phyloP scores from a whole-genome alignment of 2,329 filamentous ascomycete species.

The Arachnomyces sp. region DNA sequence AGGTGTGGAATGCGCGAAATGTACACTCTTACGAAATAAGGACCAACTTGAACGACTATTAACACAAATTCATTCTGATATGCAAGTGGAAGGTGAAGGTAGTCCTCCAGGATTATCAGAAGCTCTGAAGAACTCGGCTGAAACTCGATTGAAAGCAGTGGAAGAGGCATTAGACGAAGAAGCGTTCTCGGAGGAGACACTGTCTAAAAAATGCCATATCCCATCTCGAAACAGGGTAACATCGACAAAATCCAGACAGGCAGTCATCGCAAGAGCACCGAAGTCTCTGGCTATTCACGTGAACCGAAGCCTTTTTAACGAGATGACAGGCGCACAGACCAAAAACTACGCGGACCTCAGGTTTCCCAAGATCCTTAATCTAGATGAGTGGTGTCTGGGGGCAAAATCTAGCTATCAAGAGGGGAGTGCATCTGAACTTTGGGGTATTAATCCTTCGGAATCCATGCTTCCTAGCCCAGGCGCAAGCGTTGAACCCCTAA shows the following conservation, averaged over 20 bases:
- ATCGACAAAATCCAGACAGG: conserved; percentile 82
- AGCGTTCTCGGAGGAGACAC: conserved; percentile 65
- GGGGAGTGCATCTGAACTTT: conserved; percentile 52
- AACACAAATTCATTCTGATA: conserved; percentile 32
- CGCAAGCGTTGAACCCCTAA: conserved; percentile 43
- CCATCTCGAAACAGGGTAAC: conserved; percentile 60
- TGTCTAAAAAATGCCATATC: conserved; percentile 59
- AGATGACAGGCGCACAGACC: conserved; percentile 65
- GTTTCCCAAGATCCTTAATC: conserved; percentile 67
- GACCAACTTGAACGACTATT: conserved; percentile 45
- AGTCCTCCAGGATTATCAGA: conserved; percentile 21
- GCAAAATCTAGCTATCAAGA: conserved; percentile 32
- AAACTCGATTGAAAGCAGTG: conserved; percentile 56
- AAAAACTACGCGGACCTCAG: conserved; percentile 77
- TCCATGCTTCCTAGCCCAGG: conserved; percentile 66
- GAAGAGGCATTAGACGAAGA: conserved; percentile 67
- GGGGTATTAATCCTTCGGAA: conserved; percentile 59
- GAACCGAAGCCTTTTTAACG: conserved; percentile 87
- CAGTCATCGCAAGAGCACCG: conserved; percentile 74
- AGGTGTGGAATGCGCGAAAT: conserved; percentile 85
- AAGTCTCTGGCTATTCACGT: conserved; percentile 77
- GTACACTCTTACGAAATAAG: conserved; percentile 62
- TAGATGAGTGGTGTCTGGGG: conserved; percentile 79
- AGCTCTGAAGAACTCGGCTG: conserved; percentile 35
- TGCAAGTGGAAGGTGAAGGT: conserved; percentile 13